phyloP scores from a whole-genome alignment of 306 rosid species.

The Alnus rubra region DNA sequence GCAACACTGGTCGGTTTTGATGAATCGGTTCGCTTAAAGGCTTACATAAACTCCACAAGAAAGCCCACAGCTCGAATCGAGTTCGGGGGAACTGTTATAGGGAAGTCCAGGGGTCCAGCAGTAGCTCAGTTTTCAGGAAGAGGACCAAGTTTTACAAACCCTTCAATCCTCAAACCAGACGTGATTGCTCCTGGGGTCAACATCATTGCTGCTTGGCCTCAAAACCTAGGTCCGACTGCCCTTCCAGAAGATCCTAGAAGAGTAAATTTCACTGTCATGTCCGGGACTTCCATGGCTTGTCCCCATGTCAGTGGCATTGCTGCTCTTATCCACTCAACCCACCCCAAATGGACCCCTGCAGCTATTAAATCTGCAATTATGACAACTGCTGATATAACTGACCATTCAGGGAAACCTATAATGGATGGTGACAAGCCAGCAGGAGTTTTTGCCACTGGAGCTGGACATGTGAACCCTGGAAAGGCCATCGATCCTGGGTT shows the following conservation, averaged over 20 bases:
- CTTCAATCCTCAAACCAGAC: constrained; percentile 94
- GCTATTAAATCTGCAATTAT: constrained; percentile 80
- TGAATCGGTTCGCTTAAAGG: constrained; percentile 62
- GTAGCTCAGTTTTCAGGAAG: constrained; percentile 86
- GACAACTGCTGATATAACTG: constrained; percentile 73
- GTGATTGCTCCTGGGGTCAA: constrained; percentile 94
- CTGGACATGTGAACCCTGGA: constrained; percentile 78
- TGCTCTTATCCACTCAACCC: constrained; percentile 72
- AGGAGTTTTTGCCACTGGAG: constrained; percentile 61
- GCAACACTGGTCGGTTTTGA: constrained; percentile 85
- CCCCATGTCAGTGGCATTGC: constrained; percentile 93
- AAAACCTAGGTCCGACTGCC: constrained; percentile 80
- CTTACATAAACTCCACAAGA: constrained; percentile 65
- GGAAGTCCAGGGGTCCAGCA: constrained; percentile 68
- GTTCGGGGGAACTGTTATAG: constrained; percentile 78
- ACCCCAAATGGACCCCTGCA: constrained; percentile 80
- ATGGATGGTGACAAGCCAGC: constrained; percentile 73
- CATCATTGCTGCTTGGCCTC: constrained; percentile 99
- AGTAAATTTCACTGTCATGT: constrained; percentile 85
- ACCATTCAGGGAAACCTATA: constrained; percentile 67
- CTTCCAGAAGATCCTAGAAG: constrained; percentile 82
- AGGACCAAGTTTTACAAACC: constrained; percentile 84
- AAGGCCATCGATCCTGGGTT: constrained; percentile 76
- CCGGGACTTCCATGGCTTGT: constrained; percentile 95
- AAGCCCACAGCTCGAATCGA: constrained; percentile 61